Base-by-base conservation (phyloP, 2,329 filamentous ascomycete genomes). In the Aspergillus fischeri region DNA sequence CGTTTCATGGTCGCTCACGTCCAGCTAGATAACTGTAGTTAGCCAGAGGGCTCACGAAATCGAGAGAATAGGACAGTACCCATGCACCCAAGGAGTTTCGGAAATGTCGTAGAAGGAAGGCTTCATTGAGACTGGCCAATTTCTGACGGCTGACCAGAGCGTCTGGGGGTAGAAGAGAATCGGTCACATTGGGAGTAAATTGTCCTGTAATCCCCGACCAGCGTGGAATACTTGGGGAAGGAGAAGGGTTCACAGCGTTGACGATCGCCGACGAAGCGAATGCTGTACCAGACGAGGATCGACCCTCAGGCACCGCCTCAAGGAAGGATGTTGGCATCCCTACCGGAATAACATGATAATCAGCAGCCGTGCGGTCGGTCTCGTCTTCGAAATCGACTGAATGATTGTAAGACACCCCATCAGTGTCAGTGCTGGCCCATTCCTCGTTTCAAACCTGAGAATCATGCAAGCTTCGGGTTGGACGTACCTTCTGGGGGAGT, bases 351-450 rank as follows among this genome's bases (percentile, higher is more conserved):
- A 73, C 66, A 52, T 68, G 63, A 54, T 73, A 73, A 55, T 72
- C 70, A 14, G 70, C 63, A 27, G 70, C 70, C 11, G 69, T 73
- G 55, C 69, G 69, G 32, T 70, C 66, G 45, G 70, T 73, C 54
- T 73, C 70, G 60, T 73, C 70, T 59, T 72, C 70, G 58, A 73
- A 73, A 9, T 67, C 62, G 51, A 71, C 70, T 73, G 55, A 28
- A 4, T 48, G 32, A 35, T 49, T 20, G 53, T 32, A 54, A 21
- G 24, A 52, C 21, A 11, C n/a, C 29, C 50, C 10, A 6, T 24
- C 3, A 32, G 32, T 25, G 3, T 21, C 20, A n/a, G 10, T n/a
- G 49, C 35, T 27, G 20, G 14, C 7, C 21, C 28, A 17, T 27
- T n/a, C 8, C 41, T 29, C 20, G 28, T 32, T 20, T 10, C 14